Evolutionary conservation across 1,284 basidiomycete species (phyloP).

Genomic region (Wolfiporia cocos): DNA sequence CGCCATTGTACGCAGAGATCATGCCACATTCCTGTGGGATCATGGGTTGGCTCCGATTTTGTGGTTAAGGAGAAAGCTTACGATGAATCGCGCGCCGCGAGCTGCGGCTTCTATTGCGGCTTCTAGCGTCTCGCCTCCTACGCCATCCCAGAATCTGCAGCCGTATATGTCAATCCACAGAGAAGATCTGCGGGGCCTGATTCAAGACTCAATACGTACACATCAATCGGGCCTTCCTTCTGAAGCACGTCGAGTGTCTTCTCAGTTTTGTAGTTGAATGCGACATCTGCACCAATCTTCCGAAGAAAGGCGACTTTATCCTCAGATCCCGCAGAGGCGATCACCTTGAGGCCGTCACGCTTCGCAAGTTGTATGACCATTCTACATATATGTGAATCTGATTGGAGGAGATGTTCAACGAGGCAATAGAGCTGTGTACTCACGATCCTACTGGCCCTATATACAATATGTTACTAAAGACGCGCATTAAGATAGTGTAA

Average conservation of each 20-base stretch:
- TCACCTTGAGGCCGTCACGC: conserved; percentile 57
- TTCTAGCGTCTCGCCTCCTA: conserved; percentile 65
- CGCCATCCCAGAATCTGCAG: conserved; percentile 49
- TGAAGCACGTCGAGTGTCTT: conserved; percentile 45
- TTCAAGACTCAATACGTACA: conserved; percentile 25
- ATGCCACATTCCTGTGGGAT: conserved; percentile 18
- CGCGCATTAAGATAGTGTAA: neutral
- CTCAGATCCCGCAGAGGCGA: conserved; percentile 67
- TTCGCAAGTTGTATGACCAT: conserved; percentile 60
- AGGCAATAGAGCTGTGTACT: neutral
- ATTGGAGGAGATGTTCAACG: no score
- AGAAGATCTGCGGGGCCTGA: neutral
- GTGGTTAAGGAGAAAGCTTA: conserved; percentile 27
- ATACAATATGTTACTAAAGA: neutral
- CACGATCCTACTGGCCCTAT: conserved; percentile 15
- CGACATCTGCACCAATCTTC: conserved; percentile 61
- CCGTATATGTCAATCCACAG: conserved; percentile 21
- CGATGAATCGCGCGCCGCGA: conserved; percentile 46
- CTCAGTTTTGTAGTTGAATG: conserved; percentile 70
- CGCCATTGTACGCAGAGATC: conserved; percentile 27
- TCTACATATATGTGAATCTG: no score
- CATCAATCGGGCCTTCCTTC: conserved; percentile 50
- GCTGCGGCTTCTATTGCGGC: conserved; percentile 47
- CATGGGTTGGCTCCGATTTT: neutral
- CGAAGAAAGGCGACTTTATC: conserved; percentile 65